Base-by-base conservation (phyloP, 2,329 filamentous ascomycete species). In the Laburnicola sp. region DNA sequence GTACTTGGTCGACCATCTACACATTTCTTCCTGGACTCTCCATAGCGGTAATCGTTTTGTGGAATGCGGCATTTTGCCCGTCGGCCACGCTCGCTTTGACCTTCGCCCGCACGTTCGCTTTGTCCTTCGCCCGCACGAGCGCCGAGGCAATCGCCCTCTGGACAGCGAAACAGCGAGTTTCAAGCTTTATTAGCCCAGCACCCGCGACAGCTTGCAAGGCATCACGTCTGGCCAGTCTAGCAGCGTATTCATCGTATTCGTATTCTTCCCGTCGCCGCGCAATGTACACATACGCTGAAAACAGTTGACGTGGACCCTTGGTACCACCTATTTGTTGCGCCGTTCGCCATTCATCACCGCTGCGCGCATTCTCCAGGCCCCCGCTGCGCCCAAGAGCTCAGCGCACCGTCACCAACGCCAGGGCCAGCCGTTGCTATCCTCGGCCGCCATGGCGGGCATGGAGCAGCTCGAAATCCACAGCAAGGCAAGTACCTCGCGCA, bases 381-480 rank as follows among this genome's bases (percentile, higher is more conserved):
- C 51, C 38, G 48, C 45, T 43, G 44, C 51, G n/a, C 6, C 26
- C 21, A 39, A 34, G 9, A 47, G 26, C 39, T 11, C 22, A 10
- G 6, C 21, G 22, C 36, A 23, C 34, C 22, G 28, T 35, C 3
- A 10, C 41, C 39, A 10, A 23, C 11, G 6, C 22, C 23, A 26
- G 8, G 5, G 45, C 23, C 8, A 4, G 25, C 36, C 11, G 32
- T 35, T 16, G 31, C 36, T 43, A 22, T 4, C 32, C 4, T 23
- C 25, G 10, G n/a, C 10, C 54, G 58, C 27, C 52, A 96, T 96
- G 92, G 91, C 90, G 53, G 91, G 89, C 70, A 95, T 97, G 80
- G 94, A 99, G 79, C 90, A 95, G 78, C 82, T 99, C 63, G 91
- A 97, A 75, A 90, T 99, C 62, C 93, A 97, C 76, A 96, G 91